phyloP scores from a whole-genome alignment of 2,329 filamentous ascomycete genomes.

The Penicillium sp. region DNA sequence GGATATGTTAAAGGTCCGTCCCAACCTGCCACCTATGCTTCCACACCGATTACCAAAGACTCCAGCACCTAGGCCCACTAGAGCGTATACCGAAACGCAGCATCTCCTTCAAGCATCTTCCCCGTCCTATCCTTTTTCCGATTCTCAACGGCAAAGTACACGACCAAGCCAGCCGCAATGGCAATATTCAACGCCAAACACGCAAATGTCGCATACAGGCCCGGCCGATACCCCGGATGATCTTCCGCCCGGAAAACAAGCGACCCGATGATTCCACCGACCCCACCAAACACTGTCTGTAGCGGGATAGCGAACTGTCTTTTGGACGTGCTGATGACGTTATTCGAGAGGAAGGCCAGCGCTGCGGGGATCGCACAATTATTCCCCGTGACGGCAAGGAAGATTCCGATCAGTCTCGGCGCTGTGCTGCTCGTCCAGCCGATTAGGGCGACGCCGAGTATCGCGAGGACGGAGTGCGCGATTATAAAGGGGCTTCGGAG shows the following conservation, averaged over 20 bases:
- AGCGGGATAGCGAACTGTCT: too few relatives aligned
- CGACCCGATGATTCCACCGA: background rate
- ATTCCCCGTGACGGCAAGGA: background rate
- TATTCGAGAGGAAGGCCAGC: constrained; percentile 1
- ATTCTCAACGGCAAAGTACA: too few relatives aligned
- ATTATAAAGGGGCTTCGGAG: background rate
- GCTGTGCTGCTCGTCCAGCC: background rate
- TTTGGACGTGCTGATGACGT: background rate
- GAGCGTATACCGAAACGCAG: too few relatives aligned
- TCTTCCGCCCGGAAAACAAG: background rate
- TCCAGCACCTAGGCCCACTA: too few relatives aligned
- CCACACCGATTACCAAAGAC: too few relatives aligned
- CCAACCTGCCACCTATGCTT: too few relatives aligned
- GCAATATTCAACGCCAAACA: background rate
- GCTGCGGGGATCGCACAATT: background rate
- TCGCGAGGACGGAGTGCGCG: background rate
- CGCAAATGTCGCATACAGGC: background rate
- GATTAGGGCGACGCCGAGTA: background rate
- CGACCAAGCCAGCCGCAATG: background rate
- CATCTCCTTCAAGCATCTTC: too few relatives aligned
- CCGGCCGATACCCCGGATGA: background rate
- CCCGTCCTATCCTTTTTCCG: too few relatives aligned
- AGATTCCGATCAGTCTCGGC: background rate
- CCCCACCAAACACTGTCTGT: background rate
- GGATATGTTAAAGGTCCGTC: too few relatives aligned